These are phyloP conservation scores for Erucastrum elatum DNA, from an alignment of 345 rosid genomes.

Conservation along the genomic window DNA sequence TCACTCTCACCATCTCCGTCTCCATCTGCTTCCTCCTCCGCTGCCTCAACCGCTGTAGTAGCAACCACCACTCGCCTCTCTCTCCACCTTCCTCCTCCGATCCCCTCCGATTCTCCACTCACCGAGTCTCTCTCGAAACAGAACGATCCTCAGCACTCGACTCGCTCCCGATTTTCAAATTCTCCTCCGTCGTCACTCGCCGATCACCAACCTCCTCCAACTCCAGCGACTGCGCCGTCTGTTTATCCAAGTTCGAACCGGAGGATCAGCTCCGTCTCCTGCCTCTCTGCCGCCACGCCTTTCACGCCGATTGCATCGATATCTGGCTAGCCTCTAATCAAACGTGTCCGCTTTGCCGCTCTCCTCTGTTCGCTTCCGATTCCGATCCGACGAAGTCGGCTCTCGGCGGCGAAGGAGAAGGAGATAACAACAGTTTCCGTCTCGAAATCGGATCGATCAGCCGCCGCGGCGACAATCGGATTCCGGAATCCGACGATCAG, in stretches of 20 bases:
- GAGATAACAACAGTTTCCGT: conserved; percentile 59
- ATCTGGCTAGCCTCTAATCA: conserved; percentile 72
- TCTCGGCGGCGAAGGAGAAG: conserved; percentile 21
- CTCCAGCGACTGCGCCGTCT: conserved; percentile 84
- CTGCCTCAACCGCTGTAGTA: conserved; percentile 54
- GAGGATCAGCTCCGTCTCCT: conserved; percentile 82
- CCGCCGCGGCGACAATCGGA: conserved; percentile 55
- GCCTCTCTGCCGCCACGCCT: conserved; percentile 90
- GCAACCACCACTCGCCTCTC: conserved; percentile 20
- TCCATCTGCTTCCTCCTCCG: conserved; percentile 75
- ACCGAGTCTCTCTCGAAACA: conserved; percentile 54
- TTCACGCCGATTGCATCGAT: conserved; percentile 78
- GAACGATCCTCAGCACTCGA: conserved; percentile 46
- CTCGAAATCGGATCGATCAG: conserved; percentile 91
- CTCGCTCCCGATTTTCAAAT: conserved; percentile 78
- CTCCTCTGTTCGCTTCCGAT: conserved; percentile 63
- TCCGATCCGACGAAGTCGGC: conserved; percentile 59
- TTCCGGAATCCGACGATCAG: conserved; percentile 34
- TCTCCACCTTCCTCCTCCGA: conserved; percentile 36
- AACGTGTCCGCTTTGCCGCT: conserved; percentile 93
- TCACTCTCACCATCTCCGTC: conserved; percentile 59
- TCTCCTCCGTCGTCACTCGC: conserved; percentile 64
- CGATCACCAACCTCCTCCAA: too few species aligned
- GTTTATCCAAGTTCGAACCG: conserved; percentile 72
- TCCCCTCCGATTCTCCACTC: conserved; percentile 38